Evolutionary conservation across 345 rosid genomes (phyloP).

Genomic region (Bretschneidera sinensis): DNA sequence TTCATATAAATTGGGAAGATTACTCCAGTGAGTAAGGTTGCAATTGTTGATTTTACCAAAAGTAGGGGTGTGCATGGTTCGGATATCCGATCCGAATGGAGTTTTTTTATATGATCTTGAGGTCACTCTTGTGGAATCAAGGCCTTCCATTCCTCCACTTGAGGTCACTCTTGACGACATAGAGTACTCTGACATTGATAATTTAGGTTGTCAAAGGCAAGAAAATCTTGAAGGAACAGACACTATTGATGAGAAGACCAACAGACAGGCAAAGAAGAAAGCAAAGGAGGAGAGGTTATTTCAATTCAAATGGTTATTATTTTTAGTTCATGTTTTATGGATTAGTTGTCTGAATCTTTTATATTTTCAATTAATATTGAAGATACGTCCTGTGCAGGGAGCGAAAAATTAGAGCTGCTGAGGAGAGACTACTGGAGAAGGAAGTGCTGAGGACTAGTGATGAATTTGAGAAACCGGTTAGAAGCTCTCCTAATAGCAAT

Average conservation of each 20-base stretch:
- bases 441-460: constrained; percentile 77
- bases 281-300: constrained; percentile 72
- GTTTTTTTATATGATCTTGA: too few relatives aligned
- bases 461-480: constrained; percentile 85
- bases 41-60: too few relatives aligned
- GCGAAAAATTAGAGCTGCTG: constrained; percentile 80
- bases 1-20: too few relatives aligned
- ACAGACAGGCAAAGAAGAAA: constrained; percentile 49
- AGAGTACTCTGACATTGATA: constrained; percentile 42
- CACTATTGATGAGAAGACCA: constrained; percentile 40
- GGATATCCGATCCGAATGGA: too few relatives aligned
- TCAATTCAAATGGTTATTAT: background rate
- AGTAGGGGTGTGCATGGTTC: too few relatives aligned
- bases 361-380: constrained; percentile 8
- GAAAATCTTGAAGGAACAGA: constrained; percentile 25
- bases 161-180: constrained; percentile 75
- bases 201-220: constrained; percentile 26
- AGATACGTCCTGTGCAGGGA: constrained; percentile 47
- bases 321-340: constrained; percentile 10
- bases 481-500: constrained; percentile 93
- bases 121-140: constrained; percentile 62
- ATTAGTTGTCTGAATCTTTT: constrained; percentile 6
- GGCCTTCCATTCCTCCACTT: constrained; percentile 79
- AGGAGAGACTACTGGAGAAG: constrained; percentile 76
- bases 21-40: too few relatives aligned